These are phyloP conservation scores for Pestalotiopsis sp. DNA, from an alignment of 2,329 filamentous ascomycete species.

Conservation along the genomic window DNA sequence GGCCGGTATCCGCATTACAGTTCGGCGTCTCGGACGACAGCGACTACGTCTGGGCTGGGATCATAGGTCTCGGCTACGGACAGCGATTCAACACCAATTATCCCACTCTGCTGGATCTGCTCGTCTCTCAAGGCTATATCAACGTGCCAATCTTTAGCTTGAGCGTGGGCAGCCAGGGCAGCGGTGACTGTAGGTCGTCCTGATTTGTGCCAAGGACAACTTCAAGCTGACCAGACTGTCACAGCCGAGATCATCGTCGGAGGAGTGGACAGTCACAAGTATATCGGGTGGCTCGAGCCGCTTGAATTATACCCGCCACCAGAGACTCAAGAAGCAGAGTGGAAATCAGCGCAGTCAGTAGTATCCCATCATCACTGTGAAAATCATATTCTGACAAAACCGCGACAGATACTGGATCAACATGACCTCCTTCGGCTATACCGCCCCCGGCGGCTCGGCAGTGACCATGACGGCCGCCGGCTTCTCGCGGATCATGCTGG, in stretches of 20 bases:
- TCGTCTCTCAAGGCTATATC: conserved; percentile 34
- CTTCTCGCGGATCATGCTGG: conserved; percentile 48
- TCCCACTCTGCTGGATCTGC: conserved; percentile 35
- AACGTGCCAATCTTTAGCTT: conserved; percentile 39
- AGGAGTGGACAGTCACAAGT: conserved; percentile 48
- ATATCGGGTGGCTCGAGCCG: conserved; percentile 35
- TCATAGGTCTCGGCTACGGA: conserved; percentile 39
- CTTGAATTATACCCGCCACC: conserved; percentile 38
- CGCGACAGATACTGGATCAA: conserved; percentile 37
- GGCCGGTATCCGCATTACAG: conserved; percentile 33
- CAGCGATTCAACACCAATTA: conserved; percentile 36
- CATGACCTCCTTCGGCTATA: conserved; percentile 37
- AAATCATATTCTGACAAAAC: neutral
- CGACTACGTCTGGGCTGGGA: conserved; percentile 38
- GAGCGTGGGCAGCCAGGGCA: conserved; percentile 34
- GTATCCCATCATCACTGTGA: too few species aligned
- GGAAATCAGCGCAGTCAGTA: conserved; percentile 34
- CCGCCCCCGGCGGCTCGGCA: conserved; percentile 26
- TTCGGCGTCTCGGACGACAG: conserved; percentile 39
- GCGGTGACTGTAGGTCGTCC: conserved; percentile 31
- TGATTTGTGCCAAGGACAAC: too few species aligned
- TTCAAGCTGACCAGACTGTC: neutral
- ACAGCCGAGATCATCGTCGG: conserved; percentile 45
- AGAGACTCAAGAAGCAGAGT: conserved; percentile 32
- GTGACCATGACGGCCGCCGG: conserved; percentile 28